Evolutionary conservation across 2,329 filamentous ascomycete genomes (phyloP).

Genomic region (Neophaeococcomyces aloes): DNA sequence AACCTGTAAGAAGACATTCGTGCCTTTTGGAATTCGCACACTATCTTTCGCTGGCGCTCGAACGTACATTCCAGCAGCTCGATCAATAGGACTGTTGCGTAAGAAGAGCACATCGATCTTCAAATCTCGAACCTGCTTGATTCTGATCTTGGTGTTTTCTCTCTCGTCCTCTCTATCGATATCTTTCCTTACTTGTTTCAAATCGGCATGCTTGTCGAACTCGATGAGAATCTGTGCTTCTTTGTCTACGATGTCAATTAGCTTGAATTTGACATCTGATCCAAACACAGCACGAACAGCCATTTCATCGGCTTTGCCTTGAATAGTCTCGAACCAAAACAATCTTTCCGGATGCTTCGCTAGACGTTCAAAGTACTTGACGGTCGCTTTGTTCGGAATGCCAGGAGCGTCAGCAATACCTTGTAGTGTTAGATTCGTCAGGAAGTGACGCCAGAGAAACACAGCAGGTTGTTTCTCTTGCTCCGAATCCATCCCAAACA

Average conservation of each 20-base stretch:
- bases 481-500: slow-evolving; percentile 70
- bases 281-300: background rate
- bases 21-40: slow-evolving; percentile 81
- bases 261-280: slow-evolving; percentile 15
- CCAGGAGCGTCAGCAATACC: background rate
- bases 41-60: slow-evolving; percentile 91
- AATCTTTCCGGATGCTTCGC: slow-evolving; percentile 1
- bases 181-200: background rate
- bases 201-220: slow-evolving; percentile 28
- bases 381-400: background rate
- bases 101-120: slow-evolving; percentile 19
- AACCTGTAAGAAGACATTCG: slow-evolving; percentile 68
- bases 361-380: background rate
- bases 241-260: slow-evolving; percentile 26
- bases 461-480: slow-evolving; percentile 63
- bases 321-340: slow-evolving; percentile 1
- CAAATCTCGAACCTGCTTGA: slow-evolving; percentile 10
- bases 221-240: slow-evolving; percentile 25
- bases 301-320: background rate
- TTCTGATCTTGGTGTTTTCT: background rate
- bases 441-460: slow-evolving; percentile 4
- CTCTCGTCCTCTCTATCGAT: background rate
- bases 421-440: no score
- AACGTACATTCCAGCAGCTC: slow-evolving; percentile 68
- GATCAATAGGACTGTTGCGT: slow-evolving; percentile 28